Evolutionary conservation across 202 grass and related monocot genomes (phyloP).

Genomic region (Setaria viridis): DNA sequence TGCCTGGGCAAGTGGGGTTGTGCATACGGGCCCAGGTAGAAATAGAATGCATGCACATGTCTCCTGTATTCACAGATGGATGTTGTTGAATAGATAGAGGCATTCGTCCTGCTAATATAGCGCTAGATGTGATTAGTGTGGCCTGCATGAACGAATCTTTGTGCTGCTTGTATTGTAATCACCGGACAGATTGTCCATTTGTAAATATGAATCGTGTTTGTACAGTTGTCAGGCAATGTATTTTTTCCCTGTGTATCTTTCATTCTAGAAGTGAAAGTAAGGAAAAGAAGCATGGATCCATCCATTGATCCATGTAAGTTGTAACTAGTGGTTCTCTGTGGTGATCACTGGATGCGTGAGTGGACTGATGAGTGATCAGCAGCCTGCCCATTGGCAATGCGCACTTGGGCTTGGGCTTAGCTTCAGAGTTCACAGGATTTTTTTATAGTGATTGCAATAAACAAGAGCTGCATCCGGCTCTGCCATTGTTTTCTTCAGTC

Average conservation of each 20-base stretch:
- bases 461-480: not conserved
- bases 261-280: no score
- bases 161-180: conserved; percentile 36
- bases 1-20: conserved; percentile 57
- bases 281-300: no score
- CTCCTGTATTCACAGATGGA: conserved; percentile 23
- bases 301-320: not conserved
- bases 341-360: not conserved
- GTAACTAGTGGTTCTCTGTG: not conserved
- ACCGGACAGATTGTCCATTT: conserved; percentile 40
- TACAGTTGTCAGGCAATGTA: conserved; percentile 39
- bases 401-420: no score
- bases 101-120: conserved; percentile 56
- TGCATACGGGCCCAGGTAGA: conserved; percentile 54
- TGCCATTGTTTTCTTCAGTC: no score
- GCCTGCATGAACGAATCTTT: conserved; percentile 29
- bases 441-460: not conserved
- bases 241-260: not conserved
- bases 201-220: conserved; percentile 53
- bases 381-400: no score
- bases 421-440: no score
- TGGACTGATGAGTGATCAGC: not conserved
- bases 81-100: conserved; percentile 54
- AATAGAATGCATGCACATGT: conserved; percentile 51
- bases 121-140: conserved; percentile 42